Evolutionary conservation across 495 filamentous ascomycete genomes (phyloP).

Genomic region (Lepraria neglecta): DNA sequence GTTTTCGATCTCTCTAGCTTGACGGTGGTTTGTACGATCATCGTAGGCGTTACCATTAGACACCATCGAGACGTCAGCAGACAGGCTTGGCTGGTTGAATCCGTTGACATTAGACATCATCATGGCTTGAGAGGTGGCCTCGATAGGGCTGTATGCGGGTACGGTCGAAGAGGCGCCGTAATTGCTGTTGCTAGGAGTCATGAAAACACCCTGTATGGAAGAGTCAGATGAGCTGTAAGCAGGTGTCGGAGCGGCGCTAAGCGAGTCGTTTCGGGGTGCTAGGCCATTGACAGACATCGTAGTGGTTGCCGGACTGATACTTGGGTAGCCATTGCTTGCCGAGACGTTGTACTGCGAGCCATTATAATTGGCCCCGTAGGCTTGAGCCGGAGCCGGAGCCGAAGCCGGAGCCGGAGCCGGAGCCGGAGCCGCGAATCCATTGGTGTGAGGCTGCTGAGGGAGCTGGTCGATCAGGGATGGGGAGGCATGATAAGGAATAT

Average conservation of each 20-base stretch:
- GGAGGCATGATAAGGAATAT: slow-evolving; percentile 9
- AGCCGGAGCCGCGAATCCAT: slow-evolving; percentile 30
- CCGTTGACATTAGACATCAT: slow-evolving; percentile 32
- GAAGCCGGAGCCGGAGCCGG: too few relatives aligned
- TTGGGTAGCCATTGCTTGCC: not conserved
- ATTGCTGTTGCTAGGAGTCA: not conserved
- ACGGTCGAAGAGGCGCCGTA: not conserved
- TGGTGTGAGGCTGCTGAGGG: not conserved
- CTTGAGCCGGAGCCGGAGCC: not conserved
- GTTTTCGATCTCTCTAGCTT: not conserved
- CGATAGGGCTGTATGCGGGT: too few relatives aligned
- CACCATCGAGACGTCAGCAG: slow-evolving; percentile 5
- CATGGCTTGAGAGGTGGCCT: slow-evolving; percentile 21
- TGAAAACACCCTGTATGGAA: slow-evolving; percentile 9
- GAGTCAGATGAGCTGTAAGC: slow-evolving; percentile 6
- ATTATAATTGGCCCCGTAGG: not conserved
- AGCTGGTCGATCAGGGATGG: not conserved
- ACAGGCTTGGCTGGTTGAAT: not conserved
- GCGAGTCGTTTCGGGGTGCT: not conserved
- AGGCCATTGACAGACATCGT: slow-evolving; percentile 1
- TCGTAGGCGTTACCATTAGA: not conserved
- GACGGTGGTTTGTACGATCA: not conserved
- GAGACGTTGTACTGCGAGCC: not conserved
- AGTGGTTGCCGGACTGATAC: slow-evolving; percentile 10
- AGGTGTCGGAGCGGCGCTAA: not conserved